These are phyloP conservation scores for Spencermartinsiella ligniputridi DNA, from an alignment of 1,139 yeast species.

Conservation along the genomic window DNA sequence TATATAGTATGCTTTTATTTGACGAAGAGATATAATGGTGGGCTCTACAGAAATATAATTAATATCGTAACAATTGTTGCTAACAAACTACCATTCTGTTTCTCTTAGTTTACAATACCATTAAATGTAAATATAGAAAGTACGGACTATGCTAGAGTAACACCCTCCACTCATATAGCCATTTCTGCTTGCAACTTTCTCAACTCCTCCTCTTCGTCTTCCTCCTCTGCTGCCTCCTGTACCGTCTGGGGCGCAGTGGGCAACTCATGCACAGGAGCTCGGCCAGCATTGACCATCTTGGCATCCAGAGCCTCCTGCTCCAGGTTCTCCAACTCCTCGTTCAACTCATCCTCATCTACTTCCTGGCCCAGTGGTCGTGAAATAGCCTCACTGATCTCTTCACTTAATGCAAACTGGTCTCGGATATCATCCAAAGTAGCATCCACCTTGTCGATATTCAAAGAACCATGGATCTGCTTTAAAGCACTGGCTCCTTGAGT, in stretches of 20 bases:
- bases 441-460: constrained; percentile 94
- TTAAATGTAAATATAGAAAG: too few relatives aligned
- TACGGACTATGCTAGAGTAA: too few relatives aligned
- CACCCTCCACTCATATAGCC: constrained; percentile 87
- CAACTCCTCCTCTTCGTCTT: constrained; percentile 88
- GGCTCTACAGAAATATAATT: too few relatives aligned
- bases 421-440: constrained; percentile 98
- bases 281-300: constrained; percentile 49
- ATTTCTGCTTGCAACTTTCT: constrained; percentile 89
- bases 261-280: constrained; percentile 37
- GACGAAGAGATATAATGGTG: background rate
- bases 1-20: background rate
- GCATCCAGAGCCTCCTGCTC: constrained; percentile 75
- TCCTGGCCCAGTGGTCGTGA: constrained; percentile 86
- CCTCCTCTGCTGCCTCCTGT: constrained; percentile 53
- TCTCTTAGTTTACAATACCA: too few relatives aligned
- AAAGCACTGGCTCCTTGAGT: constrained; percentile 95
- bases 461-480: constrained; percentile 93
- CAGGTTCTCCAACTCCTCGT: constrained; percentile 85
- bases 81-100: background rate
- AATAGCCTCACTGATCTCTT: constrained; percentile 93
- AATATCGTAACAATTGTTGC: background rate
- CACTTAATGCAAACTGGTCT: constrained; percentile 92
- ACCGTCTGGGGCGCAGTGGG: constrained; percentile 32
- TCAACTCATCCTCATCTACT: constrained; percentile 76